These are phyloP conservation scores for Echites panduratus DNA, from an alignment of 257 asterid genomes.

Conservation along the genomic window DNA sequence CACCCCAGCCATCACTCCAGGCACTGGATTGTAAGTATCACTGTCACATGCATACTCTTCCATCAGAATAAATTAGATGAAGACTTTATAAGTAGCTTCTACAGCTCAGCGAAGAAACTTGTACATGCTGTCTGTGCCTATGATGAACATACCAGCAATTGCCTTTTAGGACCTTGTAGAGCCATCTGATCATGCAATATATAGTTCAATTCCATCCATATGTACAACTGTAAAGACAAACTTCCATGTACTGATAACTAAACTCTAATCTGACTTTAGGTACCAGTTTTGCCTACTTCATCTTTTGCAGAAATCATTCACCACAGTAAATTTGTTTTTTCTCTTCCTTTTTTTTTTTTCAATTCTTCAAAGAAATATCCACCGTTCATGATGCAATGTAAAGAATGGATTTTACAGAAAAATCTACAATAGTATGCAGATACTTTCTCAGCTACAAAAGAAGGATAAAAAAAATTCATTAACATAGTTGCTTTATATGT, in stretches of 20 bases:
- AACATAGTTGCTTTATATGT: neutral
- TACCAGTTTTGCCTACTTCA: neutral
- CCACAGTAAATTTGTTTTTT: neutral
- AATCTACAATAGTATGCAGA: neutral
- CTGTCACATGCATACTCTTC: conserved; percentile 28
- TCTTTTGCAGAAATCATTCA: neutral
- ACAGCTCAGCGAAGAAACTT: neutral
- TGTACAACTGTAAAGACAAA: neutral
- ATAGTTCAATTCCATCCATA: neutral
- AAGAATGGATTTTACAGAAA: neutral
- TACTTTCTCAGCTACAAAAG: neutral
- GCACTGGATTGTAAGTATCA: conserved; percentile 92
- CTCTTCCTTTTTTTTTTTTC: neutral
- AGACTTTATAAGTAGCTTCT: neutral
- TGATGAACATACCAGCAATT: neutral
- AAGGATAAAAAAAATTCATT: neutral
- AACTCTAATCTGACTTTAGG: neutral
- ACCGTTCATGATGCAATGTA: neutral
- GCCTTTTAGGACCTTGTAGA: neutral
- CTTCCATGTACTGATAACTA: neutral
- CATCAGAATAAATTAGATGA: neutral
- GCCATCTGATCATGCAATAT: neutral
- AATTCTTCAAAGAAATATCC: neutral
- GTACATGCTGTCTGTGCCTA: neutral
- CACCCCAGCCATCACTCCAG: conserved; percentile 94